A percentile compares a stretch with the other conserved stretches of the same genome.
Conservation (phyloP, 2,329 filamentous ascomycete genomes). For the Exophiala lecanii-corni region DNA sequence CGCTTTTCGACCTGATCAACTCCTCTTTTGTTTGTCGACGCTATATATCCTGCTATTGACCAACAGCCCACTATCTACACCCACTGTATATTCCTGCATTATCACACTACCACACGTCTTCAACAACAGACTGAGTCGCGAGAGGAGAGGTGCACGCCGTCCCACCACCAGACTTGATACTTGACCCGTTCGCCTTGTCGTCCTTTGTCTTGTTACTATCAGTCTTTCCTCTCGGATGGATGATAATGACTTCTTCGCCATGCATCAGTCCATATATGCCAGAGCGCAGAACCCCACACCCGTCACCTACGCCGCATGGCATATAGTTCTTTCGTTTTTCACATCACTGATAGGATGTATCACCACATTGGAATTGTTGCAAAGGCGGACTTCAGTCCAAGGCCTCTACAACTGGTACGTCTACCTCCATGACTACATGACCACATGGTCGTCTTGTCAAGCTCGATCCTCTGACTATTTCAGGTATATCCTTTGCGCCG, state of each 20-base stretch:
- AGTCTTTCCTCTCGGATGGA: background rate
- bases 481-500: constrained; percentile 59
- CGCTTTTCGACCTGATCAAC: too few relatives aligned
- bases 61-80: too few relatives aligned
- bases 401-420: constrained; percentile 66
- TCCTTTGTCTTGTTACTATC: too few relatives aligned
- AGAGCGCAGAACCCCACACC: constrained; percentile 1
- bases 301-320: constrained; percentile 14
- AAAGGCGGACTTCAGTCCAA: constrained; percentile 65
- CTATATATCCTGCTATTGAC: too few relatives aligned
- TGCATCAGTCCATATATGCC: background rate
- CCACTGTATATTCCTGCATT: too few relatives aligned
- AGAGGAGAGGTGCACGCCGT: too few relatives aligned
- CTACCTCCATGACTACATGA: background rate
- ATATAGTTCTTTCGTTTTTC: constrained; percentile 61
- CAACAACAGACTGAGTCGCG: too few relatives aligned
- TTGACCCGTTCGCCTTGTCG: too few relatives aligned
- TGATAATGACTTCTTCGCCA: background rate
- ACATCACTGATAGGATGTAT: constrained; percentile 70
- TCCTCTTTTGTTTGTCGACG: too few relatives aligned
- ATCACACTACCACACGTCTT: too few relatives aligned
- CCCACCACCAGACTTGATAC: too few relatives aligned
- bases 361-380: constrained; percentile 76
- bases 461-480: background rate
- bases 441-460: background rate